phyloP scores from a whole-genome alignment of 306 rosid genomes.

The Sphenostylis stenocarpa region DNA sequence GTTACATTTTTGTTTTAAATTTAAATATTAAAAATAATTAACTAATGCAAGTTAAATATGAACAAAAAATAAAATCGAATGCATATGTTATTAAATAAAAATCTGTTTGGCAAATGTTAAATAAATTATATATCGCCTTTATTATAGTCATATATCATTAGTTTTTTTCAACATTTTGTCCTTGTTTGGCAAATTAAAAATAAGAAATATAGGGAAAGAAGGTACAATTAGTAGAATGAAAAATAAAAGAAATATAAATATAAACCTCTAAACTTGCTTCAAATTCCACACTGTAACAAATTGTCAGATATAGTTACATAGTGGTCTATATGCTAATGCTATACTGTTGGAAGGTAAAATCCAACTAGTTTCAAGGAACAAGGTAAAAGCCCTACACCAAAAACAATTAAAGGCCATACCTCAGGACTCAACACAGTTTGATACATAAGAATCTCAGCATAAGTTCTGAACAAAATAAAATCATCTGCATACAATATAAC shows the following conservation, averaged over 20 bases:
- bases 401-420: constrained; percentile 25
- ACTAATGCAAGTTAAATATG: no score
- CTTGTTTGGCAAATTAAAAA: neutral
- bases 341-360: constrained; percentile 16
- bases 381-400: constrained; percentile 14
- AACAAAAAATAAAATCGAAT: no score
- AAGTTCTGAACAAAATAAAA: constrained; percentile 23
- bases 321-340: constrained; percentile 28
- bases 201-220: neutral
- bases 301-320: constrained; percentile 31
- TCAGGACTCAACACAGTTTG: constrained; percentile 6
- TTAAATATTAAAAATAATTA: no score
- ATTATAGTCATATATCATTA: no score
- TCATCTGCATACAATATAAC: constrained; percentile 26
- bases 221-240: neutral
- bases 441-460: constrained; percentile 27
- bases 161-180: neutral
- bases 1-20: no score
- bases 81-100: no score
- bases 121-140: no score
- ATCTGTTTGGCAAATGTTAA: no score
- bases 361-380: constrained; percentile 20
- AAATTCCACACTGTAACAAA: constrained; percentile 28
- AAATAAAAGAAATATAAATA: neutral
- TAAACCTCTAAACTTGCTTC: constrained; percentile 8